Conservation (phyloP, 208 protist genomes). For the Acanthamoeba royreba region DNA sequence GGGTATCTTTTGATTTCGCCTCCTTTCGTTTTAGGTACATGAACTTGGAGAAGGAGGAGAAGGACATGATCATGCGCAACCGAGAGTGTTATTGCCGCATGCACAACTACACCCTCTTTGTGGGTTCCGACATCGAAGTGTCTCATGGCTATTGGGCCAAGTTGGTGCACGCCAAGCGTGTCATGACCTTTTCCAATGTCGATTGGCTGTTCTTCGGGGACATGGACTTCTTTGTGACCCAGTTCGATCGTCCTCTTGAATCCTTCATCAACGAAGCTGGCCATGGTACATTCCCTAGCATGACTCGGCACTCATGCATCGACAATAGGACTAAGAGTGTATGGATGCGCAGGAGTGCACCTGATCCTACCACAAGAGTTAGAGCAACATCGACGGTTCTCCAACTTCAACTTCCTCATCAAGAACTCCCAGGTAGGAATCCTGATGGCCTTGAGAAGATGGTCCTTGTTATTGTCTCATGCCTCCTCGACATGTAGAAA, state of each 20-base stretch:
- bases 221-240: background rate
- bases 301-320: background rate
- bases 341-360: background rate
- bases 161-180: background rate
- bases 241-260: background rate
- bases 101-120: background rate
- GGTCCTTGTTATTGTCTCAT: no score
- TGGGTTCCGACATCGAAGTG: background rate
- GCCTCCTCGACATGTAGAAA: background rate
- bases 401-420: slow-evolving; percentile 10
- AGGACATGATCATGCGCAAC: background rate
- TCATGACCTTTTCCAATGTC: background rate
- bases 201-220: background rate
- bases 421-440: background rate
- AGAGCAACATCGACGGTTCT: background rate
- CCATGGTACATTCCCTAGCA: no score
- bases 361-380: background rate
- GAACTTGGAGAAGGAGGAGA: background rate
- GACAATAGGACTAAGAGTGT: background rate
- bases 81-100: background rate
- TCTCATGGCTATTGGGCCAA: background rate
- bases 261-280: background rate
- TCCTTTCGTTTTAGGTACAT: no score
- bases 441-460: no score
- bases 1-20: no score